Evolutionary conservation across 345 rosid genomes (phyloP).

Genomic region (Erysimum cheiranthoides): DNA sequence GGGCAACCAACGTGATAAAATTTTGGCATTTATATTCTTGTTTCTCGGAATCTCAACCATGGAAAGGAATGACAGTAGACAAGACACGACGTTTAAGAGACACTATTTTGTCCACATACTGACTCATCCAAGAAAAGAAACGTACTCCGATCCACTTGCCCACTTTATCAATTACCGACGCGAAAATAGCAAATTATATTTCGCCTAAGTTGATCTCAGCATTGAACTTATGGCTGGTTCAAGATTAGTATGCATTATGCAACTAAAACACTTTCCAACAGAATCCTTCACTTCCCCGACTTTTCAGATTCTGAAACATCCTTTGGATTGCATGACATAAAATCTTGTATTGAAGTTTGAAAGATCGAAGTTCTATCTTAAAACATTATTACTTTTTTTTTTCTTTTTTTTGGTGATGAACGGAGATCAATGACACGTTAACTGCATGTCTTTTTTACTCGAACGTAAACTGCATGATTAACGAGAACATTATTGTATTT

Average conservation of each 20-base stretch:
- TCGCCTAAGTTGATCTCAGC: not conserved
- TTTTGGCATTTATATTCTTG: not conserved
- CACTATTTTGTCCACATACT: not conserved
- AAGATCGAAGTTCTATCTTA: not conserved
- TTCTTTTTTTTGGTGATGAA: no score
- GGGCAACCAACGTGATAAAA: not conserved
- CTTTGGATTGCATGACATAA: not conserved
- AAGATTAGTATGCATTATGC: slow-evolving; percentile 41
- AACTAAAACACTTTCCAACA: slow-evolving; percentile 48
- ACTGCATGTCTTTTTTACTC: no score
- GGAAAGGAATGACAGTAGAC: not conserved
- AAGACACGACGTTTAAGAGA: not conserved
- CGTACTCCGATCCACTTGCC: slow-evolving; percentile 6
- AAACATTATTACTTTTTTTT: no score
- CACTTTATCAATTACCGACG: not conserved
- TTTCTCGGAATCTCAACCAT: not conserved
- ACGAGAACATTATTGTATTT: no score
- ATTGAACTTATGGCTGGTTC: slow-evolving; percentile 64
- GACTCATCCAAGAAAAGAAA: slow-evolving; percentile 17
- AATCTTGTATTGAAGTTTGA: not conserved
- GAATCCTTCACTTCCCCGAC: slow-evolving; percentile 59
- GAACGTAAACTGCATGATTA: no score
- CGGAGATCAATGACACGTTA: no score
- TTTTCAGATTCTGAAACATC: slow-evolving; percentile 22
- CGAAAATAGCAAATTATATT: not conserved